Conservation (phyloP, 768 basidiomycete species). For the Termitomyces sp. region DNA sequence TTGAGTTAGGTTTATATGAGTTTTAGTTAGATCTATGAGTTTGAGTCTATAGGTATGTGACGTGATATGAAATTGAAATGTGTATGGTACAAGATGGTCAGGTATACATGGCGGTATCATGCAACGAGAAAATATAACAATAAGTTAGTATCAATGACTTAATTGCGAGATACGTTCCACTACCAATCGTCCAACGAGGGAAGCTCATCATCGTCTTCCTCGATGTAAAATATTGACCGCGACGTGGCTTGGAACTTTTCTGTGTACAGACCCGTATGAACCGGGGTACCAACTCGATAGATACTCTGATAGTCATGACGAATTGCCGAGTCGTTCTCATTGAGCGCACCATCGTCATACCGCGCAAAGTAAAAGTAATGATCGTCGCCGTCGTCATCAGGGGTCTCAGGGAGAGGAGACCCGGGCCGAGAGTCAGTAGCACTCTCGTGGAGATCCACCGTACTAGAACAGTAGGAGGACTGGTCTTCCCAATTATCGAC, state of each 20-base stretch:
- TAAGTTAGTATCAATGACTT: conserved; percentile 4
- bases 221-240: conserved; percentile 19
- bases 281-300: background rate
- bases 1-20: too few species aligned
- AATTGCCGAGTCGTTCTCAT: conserved; percentile 1
- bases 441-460: conserved; percentile 12
- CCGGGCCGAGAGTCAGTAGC: conserved; percentile 13
- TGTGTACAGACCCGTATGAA: conserved; percentile 2
- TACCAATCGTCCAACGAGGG: conserved; percentile 40
- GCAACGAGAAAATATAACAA: background rate
- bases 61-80: background rate
- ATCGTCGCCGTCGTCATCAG: conserved; percentile 18
- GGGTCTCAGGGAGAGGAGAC: conserved; percentile 18
- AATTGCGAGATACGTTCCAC: background rate
- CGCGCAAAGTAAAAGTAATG: conserved; percentile 5
- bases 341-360: conserved; percentile 5
- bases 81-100: conserved; percentile 1
- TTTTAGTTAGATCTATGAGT: background rate
- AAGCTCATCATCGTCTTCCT: conserved; percentile 33
- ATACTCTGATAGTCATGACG: background rate
- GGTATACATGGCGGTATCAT: background rate
- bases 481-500: background rate
- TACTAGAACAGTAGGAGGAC: background rate
- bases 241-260: conserved; percentile 9
- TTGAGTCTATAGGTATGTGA: background rate